phyloP scores from a whole-genome alignment of 441 rosid species.

The Pelargonium australe region DNA sequence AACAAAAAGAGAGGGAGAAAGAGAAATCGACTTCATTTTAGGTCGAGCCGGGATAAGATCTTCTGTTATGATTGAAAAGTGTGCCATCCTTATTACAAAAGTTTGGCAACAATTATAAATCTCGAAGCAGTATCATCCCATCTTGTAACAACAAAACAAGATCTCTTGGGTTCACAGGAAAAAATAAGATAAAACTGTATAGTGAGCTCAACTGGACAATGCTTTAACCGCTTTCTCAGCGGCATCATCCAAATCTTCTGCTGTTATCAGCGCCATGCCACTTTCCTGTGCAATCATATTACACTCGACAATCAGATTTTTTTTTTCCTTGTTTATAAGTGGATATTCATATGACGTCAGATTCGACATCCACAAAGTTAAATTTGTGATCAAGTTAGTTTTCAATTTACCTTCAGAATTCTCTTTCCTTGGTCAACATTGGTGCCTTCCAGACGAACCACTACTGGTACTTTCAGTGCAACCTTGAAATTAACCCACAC shows the following conservation, averaged over 20 bases:
- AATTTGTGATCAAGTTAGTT: slow-evolving; percentile 10
- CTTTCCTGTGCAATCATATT: slow-evolving; percentile 51
- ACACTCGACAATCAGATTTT: slow-evolving; percentile 2
- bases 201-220: slow-evolving; percentile 24
- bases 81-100: not conserved
- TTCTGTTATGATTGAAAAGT: not conserved
- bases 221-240: slow-evolving; percentile 46
- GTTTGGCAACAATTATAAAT: not conserved
- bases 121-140: not conserved
- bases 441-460: slow-evolving; percentile 95
- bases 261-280: slow-evolving; percentile 76
- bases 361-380: not conserved
- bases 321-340: not conserved
- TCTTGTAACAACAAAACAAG: not conserved
- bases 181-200: slow-evolving; percentile 8
- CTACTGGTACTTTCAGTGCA: slow-evolving; percentile 86
- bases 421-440: slow-evolving; percentile 98
- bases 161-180: not conserved
- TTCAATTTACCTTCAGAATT: slow-evolving; percentile 56
- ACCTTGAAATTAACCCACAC: slow-evolving; percentile 37
- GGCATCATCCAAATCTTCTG: slow-evolving; percentile 38
- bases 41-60: not conserved
- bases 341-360: not conserved
- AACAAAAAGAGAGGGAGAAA: not conserved
- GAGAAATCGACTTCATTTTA: not conserved